These are phyloP conservation scores for Gynochthodes officinalis DNA, from an alignment of 257 asterid species.

Conservation along the genomic window DNA sequence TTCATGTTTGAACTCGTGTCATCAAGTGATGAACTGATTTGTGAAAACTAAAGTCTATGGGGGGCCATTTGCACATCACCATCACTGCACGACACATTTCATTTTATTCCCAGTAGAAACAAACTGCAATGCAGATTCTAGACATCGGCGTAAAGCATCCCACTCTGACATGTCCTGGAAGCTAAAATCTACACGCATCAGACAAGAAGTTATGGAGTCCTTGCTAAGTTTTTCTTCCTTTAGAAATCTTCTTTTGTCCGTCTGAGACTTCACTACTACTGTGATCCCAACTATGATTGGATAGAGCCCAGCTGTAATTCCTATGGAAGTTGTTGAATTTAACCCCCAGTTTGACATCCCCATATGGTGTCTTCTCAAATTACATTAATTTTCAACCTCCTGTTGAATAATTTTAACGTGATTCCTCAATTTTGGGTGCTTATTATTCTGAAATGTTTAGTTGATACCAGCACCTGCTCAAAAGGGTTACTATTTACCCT, in stretches of 20 bases:
- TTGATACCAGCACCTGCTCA: too few species aligned
- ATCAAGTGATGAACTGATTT: background rate
- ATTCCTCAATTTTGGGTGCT: too few species aligned
- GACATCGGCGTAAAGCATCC: background rate
- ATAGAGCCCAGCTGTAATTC: too few species aligned
- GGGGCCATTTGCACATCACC: conserved; percentile 7
- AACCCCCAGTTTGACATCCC: too few species aligned
- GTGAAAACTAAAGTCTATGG: background rate
- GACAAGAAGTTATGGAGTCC: background rate
- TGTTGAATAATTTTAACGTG: too few species aligned
- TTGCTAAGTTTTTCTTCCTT: background rate
- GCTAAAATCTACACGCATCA: conserved; percentile 6
- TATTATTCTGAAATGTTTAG: too few species aligned
- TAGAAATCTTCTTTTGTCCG: background rate
- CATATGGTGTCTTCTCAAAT: too few species aligned
- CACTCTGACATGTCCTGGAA: conserved; percentile 3
- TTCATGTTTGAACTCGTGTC: background rate
- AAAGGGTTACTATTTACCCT: too few species aligned
- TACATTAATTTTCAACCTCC: too few species aligned
- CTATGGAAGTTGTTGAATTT: too few species aligned
- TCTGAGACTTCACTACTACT: too few species aligned
- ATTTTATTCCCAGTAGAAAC: background rate
- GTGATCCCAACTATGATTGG: too few species aligned
- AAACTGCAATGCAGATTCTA: background rate
- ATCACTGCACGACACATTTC: conserved; percentile 9